Evolutionary conservation across 1,284 basidiomycete species (phyloP).

Genomic region (Volvariella volvacea): DNA sequence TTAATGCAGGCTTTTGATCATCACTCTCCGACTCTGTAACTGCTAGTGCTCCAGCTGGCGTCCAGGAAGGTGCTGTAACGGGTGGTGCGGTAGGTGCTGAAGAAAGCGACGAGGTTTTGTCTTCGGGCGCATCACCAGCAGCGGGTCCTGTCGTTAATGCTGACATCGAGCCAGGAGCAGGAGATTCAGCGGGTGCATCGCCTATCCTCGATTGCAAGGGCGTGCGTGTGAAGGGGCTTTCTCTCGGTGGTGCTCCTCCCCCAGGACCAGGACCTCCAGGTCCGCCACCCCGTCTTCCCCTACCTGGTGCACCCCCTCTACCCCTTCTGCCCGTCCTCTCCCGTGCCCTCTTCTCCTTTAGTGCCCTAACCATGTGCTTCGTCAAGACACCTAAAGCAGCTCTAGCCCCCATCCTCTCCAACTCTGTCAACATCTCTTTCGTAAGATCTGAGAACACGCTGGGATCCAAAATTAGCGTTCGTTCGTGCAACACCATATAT

Average conservation of each 20-base stretch:
- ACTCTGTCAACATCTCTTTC: slow-evolving; percentile 63
- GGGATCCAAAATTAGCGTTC: slow-evolving; percentile 79
- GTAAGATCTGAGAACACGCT: slow-evolving; percentile 78
- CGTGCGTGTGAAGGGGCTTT: background rate
- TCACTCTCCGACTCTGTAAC: slow-evolving; percentile 49
- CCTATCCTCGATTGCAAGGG: background rate
- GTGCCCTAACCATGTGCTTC: slow-evolving; percentile 75
- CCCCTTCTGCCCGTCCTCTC: slow-evolving; percentile 26
- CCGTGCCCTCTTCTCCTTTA: slow-evolving; percentile 71
- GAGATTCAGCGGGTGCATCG: background rate
- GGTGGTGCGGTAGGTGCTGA: no score
- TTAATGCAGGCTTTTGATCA: slow-evolving; percentile 44
- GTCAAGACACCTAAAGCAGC: slow-evolving; percentile 80
- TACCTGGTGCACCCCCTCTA: slow-evolving; percentile 17
- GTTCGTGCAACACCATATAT: slow-evolving; percentile 78
- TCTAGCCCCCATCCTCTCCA: slow-evolving; percentile 78
- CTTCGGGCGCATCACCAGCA: slow-evolving; percentile 9
- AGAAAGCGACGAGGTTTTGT: no score
- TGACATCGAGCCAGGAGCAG: background rate
- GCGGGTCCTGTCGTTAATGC: background rate
- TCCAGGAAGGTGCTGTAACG: background rate
- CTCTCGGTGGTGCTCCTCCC: slow-evolving; percentile 5
- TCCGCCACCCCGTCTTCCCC: slow-evolving; percentile 9
- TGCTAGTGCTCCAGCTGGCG: slow-evolving; percentile 23
- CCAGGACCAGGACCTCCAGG: slow-evolving; percentile 14